Base-by-base conservation (phyloP, 805 yeast species). In the Candida dendrica region DNA sequence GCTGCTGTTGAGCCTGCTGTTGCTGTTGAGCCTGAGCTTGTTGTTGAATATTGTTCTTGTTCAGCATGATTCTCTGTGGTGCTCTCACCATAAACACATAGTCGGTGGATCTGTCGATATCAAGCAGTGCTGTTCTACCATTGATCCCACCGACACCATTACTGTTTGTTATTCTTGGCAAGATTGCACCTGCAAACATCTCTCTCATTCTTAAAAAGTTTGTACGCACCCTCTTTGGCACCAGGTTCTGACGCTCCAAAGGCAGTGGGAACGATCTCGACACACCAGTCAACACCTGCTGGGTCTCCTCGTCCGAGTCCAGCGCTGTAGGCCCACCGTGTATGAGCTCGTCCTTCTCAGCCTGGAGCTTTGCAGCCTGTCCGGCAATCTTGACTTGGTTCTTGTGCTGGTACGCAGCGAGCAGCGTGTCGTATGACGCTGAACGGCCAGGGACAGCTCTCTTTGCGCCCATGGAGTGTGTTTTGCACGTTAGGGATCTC, bases 391-490 rank as follows among this genome's bases (percentile, higher is more conserved):
- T 89, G 31, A 95, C 91, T 62, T 93, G 97, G 59, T 91, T 91
- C 53, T 87, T 78, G 53, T 89, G 81, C 65, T 93, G 98, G 58
- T 91, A 90, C 15, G 88, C 90, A 17, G 90, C 88, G 42, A 93
- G 68, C 41, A 93, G 68, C 24, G 79, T 80, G 60, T 93, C 98
- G 64, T 89, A 93, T 1, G 96, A 89, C 7, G 93, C 90, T 30
- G 95, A 81, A 53, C 98, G 74, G 10, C 98, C 98, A 15, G 78
- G 80, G 17, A 93, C 98, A 1, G 96, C 90, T 52, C 98, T 76
- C 56, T 93, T 93, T 22, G 97, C 96, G 29, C 97, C 97, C 96
- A 93, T 90, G 1, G 98, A 87, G 63, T 93, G 98, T 0, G 97
- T 89, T 59, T 93, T 93, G 72, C 98, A 93, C 0, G 98, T 93